Percentiles rank a stretch among this genome's conserved stretches.
Evolutionary conservation across 148 eudicot genomes (phyloP).

Genomic region (Spergularia marina): DNA sequence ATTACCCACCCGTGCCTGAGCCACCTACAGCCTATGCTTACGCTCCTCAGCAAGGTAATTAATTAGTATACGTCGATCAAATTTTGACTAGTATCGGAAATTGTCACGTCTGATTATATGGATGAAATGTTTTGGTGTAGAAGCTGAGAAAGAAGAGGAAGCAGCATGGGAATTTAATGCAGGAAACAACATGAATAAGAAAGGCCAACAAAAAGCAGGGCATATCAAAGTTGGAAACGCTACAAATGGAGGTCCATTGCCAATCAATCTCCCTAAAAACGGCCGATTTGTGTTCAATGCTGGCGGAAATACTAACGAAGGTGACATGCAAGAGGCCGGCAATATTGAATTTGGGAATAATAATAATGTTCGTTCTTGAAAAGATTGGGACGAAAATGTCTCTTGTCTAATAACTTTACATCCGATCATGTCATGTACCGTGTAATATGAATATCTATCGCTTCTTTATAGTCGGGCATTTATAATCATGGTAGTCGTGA

Average conservation of each 20-base stretch:
- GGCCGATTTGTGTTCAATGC: slow-evolving; percentile 22
- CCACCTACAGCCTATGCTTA: slow-evolving; percentile 15
- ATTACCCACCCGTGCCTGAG: background rate
- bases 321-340: slow-evolving; percentile 17
- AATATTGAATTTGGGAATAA: slow-evolving; percentile 12
- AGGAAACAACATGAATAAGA: slow-evolving; percentile 14
- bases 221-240: slow-evolving; percentile 14
- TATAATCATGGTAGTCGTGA: too few species aligned
- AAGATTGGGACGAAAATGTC: background rate
- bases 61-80: background rate
- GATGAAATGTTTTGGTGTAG: background rate
- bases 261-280: slow-evolving; percentile 5
- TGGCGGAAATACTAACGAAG: slow-evolving; percentile 15
- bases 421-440: too few species aligned
- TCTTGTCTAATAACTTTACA: too few species aligned
- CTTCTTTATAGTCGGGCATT: too few species aligned
- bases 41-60: slow-evolving; percentile 9
- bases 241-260: background rate
- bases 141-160: background rate
- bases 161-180: slow-evolving; percentile 24
- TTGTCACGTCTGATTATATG: too few species aligned
- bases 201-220: slow-evolving; percentile 21
- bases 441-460: too few species aligned
- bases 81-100: too few species aligned
- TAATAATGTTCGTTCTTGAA: background rate